These are phyloP conservation scores for Pleurozium schreberi DNA, from an alignment of 225 moss, liverwort and hornwort species.

Conservation along the genomic window DNA sequence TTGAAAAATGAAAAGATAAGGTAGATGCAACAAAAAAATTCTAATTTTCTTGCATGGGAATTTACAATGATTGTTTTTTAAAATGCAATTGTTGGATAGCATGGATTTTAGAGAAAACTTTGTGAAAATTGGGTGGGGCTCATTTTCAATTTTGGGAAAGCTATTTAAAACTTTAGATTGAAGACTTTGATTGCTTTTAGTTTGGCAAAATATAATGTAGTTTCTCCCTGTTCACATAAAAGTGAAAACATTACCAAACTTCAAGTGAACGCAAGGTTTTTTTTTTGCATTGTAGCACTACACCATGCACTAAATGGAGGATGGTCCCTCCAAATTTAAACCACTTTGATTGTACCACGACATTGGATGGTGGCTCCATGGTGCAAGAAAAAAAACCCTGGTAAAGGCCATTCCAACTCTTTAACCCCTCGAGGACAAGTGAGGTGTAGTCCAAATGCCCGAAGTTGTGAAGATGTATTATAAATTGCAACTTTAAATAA, in stretches of 20 bases:
- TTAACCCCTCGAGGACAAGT: too few species aligned
- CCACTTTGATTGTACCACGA: too few species aligned
- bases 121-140: too few species aligned
- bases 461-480: not conserved
- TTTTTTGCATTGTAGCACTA: too few species aligned
- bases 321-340: too few species aligned
- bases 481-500: too few species aligned
- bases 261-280: too few species aligned
- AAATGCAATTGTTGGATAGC: not conserved
- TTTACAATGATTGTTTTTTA: not conserved
- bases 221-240: not conserved
- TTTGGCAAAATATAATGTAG: not conserved
- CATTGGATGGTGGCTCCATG: too few species aligned
- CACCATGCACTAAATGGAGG: too few species aligned
- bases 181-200: not conserved
- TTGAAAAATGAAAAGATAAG: not conserved
- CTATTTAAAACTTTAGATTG: not conserved
- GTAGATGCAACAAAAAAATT: not conserved
- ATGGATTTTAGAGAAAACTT: not conserved
- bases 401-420: too few species aligned
- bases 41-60: fast-evolving
- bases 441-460: too few species aligned
- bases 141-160: not conserved
- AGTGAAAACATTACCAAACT: fast-evolving
- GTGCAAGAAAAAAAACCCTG: too few species aligned